phyloP scores from a whole-genome alignment of 2,329 filamentous ascomycete genomes.

The Fusarium sp. region DNA sequence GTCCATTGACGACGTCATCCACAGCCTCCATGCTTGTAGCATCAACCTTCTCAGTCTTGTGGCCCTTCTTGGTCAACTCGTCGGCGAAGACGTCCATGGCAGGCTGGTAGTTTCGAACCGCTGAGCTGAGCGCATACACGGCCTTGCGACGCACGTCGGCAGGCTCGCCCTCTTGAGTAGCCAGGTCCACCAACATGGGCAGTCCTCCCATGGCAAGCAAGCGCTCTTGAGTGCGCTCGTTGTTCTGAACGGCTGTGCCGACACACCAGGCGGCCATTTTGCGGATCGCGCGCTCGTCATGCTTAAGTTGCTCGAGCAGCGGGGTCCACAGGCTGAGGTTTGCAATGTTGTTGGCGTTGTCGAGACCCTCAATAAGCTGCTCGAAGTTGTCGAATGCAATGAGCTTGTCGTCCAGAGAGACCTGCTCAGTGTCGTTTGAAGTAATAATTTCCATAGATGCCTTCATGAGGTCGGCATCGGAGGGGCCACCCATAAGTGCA shows the following conservation, averaged over 20 bases:
- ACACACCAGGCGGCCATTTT: slow-evolving; percentile 94
- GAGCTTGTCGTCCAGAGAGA: slow-evolving; percentile 80
- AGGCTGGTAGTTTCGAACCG: slow-evolving; percentile 89
- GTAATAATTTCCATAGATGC: slow-evolving; percentile 83
- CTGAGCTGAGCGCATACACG: slow-evolving; percentile 87
- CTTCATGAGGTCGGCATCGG: slow-evolving; percentile 92
- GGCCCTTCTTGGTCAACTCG: slow-evolving; percentile 69
- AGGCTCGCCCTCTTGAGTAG: slow-evolving; percentile 69
- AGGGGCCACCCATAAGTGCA: slow-evolving; percentile 84
- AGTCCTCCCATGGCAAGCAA: slow-evolving; percentile 74
- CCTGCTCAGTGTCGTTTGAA: slow-evolving; percentile 66
- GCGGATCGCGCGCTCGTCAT: slow-evolving; percentile 78
- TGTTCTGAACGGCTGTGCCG: slow-evolving; percentile 96
- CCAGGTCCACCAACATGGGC: slow-evolving; percentile 75
- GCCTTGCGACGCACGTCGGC: slow-evolving; percentile 84
- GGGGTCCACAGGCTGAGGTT: slow-evolving; percentile 84
- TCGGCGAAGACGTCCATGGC: slow-evolving; percentile 77
- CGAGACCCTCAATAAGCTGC: slow-evolving; percentile 89
- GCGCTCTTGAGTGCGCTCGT: slow-evolving; percentile 84
- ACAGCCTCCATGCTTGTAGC: slow-evolving; percentile 89
- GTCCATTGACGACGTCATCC: slow-evolving; percentile 76
- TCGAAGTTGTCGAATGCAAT: slow-evolving; percentile 95
- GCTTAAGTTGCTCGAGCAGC: slow-evolving; percentile 76
- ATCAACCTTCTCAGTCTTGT: slow-evolving; percentile 73
- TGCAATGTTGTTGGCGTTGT: slow-evolving; percentile 96